phyloP scores from a whole-genome alignment of 2,329 filamentous ascomycete species.

The Tolypocladium tundrense region DNA sequence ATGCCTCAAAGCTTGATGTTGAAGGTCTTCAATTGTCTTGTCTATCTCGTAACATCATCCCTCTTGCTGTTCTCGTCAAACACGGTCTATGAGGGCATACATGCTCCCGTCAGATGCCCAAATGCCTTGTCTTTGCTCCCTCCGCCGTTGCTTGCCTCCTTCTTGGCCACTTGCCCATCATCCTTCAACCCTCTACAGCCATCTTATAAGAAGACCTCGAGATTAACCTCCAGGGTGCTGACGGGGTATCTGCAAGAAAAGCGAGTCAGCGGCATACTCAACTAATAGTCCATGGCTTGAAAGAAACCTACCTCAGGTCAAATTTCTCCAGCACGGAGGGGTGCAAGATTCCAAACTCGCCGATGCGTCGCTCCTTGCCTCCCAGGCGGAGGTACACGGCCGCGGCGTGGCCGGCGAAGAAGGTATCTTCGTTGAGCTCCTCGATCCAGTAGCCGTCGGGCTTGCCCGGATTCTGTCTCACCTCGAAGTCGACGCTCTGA shows the following conservation, averaged over 20 bases:
- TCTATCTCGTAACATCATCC: conserved; percentile 16
- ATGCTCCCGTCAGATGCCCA: background rate
- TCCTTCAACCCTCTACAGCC: background rate
- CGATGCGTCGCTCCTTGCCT: conserved; percentile 68
- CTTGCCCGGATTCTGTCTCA: conserved; percentile 42
- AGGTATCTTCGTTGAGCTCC: conserved; percentile 82
- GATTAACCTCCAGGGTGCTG: conserved; percentile 87
- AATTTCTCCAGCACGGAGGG: conserved; percentile 89
- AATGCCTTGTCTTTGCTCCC: background rate
- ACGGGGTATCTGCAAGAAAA: conserved; percentile 60
- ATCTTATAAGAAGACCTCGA: conserved; percentile 75
- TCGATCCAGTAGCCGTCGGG: conserved; percentile 86
- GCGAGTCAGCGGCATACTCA: background rate
- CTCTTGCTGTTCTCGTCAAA: conserved; percentile 2
- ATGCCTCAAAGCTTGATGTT: background rate
- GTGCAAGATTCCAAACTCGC: conserved; percentile 88
- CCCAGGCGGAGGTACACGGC: conserved; percentile 67
- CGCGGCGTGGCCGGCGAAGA: conserved; percentile 83
- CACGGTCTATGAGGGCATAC: background rate
- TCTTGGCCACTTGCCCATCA: background rate
- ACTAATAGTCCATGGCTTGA: background rate
- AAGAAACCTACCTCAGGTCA: conserved; percentile 58
- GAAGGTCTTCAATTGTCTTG: conserved; percentile 9
- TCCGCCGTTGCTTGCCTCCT: background rate
- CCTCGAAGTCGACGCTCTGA: conserved; percentile 41